Base-by-base conservation (phyloP, 345 rosid species). In the Iberis pinnata region DNA sequence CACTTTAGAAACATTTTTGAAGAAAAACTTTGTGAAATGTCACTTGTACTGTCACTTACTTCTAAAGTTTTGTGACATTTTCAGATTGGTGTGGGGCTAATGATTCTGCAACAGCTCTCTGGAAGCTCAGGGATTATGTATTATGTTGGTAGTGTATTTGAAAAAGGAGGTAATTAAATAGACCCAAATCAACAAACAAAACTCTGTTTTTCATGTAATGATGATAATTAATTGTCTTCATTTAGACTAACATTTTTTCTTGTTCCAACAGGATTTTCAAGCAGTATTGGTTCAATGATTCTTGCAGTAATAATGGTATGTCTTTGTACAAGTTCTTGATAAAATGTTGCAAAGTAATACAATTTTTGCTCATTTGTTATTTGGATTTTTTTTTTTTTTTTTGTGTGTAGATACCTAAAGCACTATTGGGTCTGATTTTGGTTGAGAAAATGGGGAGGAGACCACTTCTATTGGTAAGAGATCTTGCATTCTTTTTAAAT, bases 11-110 rank as follows among this genome's bases (percentile, higher is more conserved):
- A n/a, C n/a, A n/a, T n/a, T n/a, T n/a, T n/a, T n/a, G n/a, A n/a
- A n/a, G n/a, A n/a, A n/a, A n/a, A n/a, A n/a, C n/a, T 22, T 22
- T 22, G 25, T 22, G 4, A 22, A 22, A 2, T 22, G 25, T 22
- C 25, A 2, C 25, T 22, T 22, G 25, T 22, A 22, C 6, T 2
- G 25, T 22, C 6, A 22, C 25, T 22, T 22, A 22, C 25, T 22
- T n/a, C n/a, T n/a, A n/a, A n/a, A n/a, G n/a, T n/a, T n/a, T 6
- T 22, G 25, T 3, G 25, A 22, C 25, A 22, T 22, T 10, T 15
- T 9, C 12, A 80, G 90, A 76, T 75, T 59, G 81, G 78, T 47
- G 73, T 71, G 57, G 83, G 77, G 18, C 60, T 75, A 7, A 73
- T 80, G 83, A 29, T 68, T 15, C 56, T 73, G n/a, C 76, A 63